A percentile compares a stretch with the other conserved stretches of the same genome.
phyloP scores from a whole-genome alignment of 1,284 basidiomycete species.

The Ceratobasidium sp. region DNA sequence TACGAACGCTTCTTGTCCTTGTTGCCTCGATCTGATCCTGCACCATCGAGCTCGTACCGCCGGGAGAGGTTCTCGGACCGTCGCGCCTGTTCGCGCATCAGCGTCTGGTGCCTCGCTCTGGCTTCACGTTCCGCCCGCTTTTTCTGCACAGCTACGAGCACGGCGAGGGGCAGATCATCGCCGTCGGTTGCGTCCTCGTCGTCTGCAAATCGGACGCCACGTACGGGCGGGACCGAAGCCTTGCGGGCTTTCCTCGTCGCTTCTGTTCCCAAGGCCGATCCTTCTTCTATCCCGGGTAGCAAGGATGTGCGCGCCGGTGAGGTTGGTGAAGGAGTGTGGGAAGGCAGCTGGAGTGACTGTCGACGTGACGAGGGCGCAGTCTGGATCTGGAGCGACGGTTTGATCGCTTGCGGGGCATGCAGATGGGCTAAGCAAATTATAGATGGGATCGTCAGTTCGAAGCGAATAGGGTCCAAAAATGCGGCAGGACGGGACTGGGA shows the following conservation, averaged over 20 bases:
- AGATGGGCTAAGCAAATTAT: not conserved
- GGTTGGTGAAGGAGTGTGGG: not conserved
- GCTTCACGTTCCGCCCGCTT: conserved; percentile 37
- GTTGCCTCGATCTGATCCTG: not conserved
- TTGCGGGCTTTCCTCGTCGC: conserved; percentile 6
- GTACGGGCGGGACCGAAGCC: conserved; percentile 1
- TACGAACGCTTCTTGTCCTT: conserved; percentile 22
- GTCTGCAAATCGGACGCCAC: conserved; percentile 37
- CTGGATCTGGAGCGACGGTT: conserved; percentile 20
- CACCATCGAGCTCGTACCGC: conserved; percentile 6
- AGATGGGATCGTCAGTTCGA: conserved; percentile 7
- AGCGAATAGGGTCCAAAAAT: conserved; percentile 20
- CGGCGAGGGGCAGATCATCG: conserved; percentile 38
- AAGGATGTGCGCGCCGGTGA: conserved; percentile 1
- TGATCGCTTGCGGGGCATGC: not conserved
- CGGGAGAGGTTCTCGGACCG: not conserved
- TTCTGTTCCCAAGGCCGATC: not conserved
- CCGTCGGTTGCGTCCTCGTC: conserved; percentile 36
- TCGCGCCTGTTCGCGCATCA: not conserved
- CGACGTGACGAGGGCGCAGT: conserved; percentile 12
- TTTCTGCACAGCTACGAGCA: conserved; percentile 32
- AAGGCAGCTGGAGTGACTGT: conserved; percentile 10
- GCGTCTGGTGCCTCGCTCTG: conserved; percentile 15
- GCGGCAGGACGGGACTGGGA: conserved; percentile 3
- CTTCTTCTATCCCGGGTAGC: not conserved